Evolutionary conservation across 2,329 filamentous ascomycete genomes (phyloP), one percentile per base, ranked within the genome.

Genomic region (Rutstroemia sp.): DNA sequence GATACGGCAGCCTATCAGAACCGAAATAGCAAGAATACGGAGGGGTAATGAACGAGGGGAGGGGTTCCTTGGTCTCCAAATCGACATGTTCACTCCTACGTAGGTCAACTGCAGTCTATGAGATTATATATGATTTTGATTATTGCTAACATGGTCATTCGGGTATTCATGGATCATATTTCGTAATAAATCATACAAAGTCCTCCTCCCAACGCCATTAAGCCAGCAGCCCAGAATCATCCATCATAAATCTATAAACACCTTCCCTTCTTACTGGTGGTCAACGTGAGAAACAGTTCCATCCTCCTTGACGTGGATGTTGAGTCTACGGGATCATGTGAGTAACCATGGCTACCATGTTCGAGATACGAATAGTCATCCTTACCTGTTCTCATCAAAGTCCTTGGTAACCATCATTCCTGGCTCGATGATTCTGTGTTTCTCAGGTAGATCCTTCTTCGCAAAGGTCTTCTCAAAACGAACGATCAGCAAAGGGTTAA

Each of bases 351-450:
- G 14, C 10, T 4, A 12, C 3, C 30, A 12, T 34, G 10, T 34
- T 12, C 12, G 14, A 4, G 30, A 2, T 34, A 34, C 12, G 3
- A 12, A 34, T 14, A 10, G 30, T 34, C 30, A 10, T 27, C 23
- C 61, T 62, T 42, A 69, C 68, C 68, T 63, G n/a, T 69, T 60
- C 16, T 64, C 62, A 16, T 71, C 69, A 65, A 77, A 78, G 64
- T 86, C 82, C 69, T 74, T 81, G 55, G 82, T 84, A 21, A 82
- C 76, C 70, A 83, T 79, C 67, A 68, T 69, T 51, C 79, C 80
- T 0, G 80, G 80, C 67, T 77, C 64, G 64, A 86, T 78, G 63
- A 86, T 71, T 60, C 82, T 78, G 41, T 75, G 75, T 65, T 76
- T 63, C 67, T 81, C 63, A 7, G 83, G 83, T 17, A 86, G 75